Evolutionary conservation across 805 yeast species (phyloP), one percentile per base, ranked within the genome.

Genomic region (Scheffersomyces spartinae): DNA sequence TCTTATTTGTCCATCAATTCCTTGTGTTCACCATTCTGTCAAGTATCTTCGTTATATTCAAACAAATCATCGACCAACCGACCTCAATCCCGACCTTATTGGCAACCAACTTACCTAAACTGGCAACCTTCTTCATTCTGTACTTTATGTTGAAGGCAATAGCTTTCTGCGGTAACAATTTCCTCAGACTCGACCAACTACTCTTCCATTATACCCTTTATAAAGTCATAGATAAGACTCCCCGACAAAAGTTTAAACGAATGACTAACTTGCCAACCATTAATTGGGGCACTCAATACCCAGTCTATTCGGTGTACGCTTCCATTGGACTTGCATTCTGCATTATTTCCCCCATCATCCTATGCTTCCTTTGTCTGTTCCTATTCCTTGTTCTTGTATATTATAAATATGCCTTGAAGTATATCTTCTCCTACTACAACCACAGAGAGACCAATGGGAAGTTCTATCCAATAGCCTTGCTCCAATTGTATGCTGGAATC

Each of bases 21-120:
- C 49, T 86, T 23, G 88, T 85, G 14, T 84, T 85, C 2, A 79
- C 94, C 0, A 67, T 85, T 18, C 82, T 93, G 39, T 76, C 91
- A 0, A 86, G 94, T 15, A 49, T 81, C 3, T 67, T 78, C 2
- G 72, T 69, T 6, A 61, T 82, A 0, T 47, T 78, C 22, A 72
- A 73, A 33, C 73, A 69, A 29, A 50, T 78, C 4, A 48, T 81
- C 5, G 71, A 68, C 31, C 75, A 69, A 36, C 95, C 95, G 1
- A 70, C 74, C 0, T 70, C 82, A 1, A 68, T 81, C 8, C 84
- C 91, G 1, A 59, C 71, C 5, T 48, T 82, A 27, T 57, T 84
- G 13, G 94, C 94, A 0, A 64, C 67, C 9, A 81, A 84, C 38
- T 59, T 86, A 18, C 95, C 95, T 0, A 80, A 79, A 42, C 80